Base-by-base conservation (phyloP, 2,329 filamentous ascomycete species). In the Ophiosphaerella korrae region DNA sequence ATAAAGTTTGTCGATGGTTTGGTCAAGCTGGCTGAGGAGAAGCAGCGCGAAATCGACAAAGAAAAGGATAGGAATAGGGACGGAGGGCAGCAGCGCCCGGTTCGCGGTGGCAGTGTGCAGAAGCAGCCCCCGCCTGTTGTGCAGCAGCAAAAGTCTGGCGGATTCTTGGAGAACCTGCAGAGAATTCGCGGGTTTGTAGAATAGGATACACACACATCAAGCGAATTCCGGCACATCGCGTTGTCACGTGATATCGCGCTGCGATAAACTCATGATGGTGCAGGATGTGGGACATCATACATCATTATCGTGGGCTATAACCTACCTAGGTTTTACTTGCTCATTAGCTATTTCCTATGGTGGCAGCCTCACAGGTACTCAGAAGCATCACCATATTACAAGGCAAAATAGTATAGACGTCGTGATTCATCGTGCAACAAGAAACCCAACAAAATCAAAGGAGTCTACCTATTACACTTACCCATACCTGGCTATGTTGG, bases 1-100 rank as follows among this genome's bases (percentile, higher is more conserved):
- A 77, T 77, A 8, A 89, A 85, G 65, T 92, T 97, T 69, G 87
- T 99, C 14, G 93, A 97, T 58, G 82, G 83, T 44, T 73, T 99
- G 63, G 85, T 86, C 31, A 91, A 86, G 77, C 82, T 90, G 74
- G 90, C 96, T 1, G 92, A 97, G 67, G 93, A 97, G 21, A 78
- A 79, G 59, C 77, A 78, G 57, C 80, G 71, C 57, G 72, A 71
- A 1, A 50, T 82, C 35, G 80, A 81, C 39, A 75, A 66, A 45
- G 73, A 64, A 35, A 64, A 45, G 47, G 64, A 64, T 45, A 60
- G 35, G 50, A 57, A 39, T 32, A 62, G 55, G 37, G 51, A 53
- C 5, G 44, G 55, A 38, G 46, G 50, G 3, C 64, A 58, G 53
- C 56, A 56, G 32, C 66, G 58, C 41, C 47, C 55, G 49, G 57